These are phyloP conservation scores for Nannizzia gypsea DNA, from an alignment of 2,329 filamentous ascomycete genomes.

Conservation along the genomic window DNA sequence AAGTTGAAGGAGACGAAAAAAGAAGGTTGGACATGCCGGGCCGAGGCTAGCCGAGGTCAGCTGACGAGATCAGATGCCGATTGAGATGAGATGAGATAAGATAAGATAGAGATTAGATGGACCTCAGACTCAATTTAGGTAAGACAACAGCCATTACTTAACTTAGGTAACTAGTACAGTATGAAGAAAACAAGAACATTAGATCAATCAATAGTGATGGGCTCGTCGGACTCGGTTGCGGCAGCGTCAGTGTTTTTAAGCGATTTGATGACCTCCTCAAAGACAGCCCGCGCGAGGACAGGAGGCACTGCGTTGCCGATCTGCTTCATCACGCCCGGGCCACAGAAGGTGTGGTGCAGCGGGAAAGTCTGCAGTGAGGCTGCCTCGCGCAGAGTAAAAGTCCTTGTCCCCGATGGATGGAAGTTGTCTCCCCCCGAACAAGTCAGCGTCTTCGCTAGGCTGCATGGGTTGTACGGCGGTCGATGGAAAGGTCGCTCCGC, in stretches of 20 bases:
- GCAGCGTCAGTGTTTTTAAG: slow-evolving; percentile 26
- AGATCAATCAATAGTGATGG: background rate
- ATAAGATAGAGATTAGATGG: background rate
- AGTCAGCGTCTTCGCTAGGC: slow-evolving; percentile 50
- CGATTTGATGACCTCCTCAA: slow-evolving; percentile 26
- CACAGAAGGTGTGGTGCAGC: slow-evolving; percentile 44
- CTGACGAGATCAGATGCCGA: background rate
- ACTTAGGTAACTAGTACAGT: no score
- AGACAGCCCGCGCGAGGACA: slow-evolving; percentile 30
- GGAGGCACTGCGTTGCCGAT: slow-evolving; percentile 74
- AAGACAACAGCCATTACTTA: background rate
- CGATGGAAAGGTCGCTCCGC: slow-evolving; percentile 20
- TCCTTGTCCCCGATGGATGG: slow-evolving; percentile 52
- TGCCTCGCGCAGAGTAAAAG: slow-evolving; percentile 56
- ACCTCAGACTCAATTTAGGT: no score
- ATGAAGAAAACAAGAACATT: background rate
- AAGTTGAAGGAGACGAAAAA: background rate
- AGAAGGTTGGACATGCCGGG: background rate
- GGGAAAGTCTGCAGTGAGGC: slow-evolving; percentile 63
- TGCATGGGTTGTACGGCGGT: slow-evolving; percentile 37
- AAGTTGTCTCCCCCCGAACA: slow-evolving; percentile 50
- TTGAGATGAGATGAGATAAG: background rate
- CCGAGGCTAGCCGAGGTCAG: background rate
- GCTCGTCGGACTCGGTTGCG: background rate
- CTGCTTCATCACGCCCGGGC: slow-evolving; percentile 40